A percentile compares a stretch with the other conserved stretches of the same genome.
These are phyloP conservation scores for Platanthera guangdongensis DNA, from an alignment of 106 monocot species.

Conservation along the genomic window DNA sequence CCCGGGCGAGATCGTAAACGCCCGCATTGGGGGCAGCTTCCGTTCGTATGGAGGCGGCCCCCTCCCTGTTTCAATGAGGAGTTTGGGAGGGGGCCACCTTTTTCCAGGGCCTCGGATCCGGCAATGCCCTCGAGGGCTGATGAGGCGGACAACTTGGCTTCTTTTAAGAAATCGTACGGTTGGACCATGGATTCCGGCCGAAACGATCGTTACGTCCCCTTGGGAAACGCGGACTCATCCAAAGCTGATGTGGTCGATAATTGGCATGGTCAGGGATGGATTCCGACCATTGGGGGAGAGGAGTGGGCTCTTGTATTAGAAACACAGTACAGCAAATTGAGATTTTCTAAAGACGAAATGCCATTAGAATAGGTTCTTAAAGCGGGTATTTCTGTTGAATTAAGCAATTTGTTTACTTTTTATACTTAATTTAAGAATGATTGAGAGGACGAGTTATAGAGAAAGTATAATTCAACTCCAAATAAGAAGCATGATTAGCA, in stretches of 20 bases:
- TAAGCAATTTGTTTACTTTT: neutral
- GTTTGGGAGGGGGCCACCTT: slow-evolving; percentile 9
- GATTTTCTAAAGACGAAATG: neutral
- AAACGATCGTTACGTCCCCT: neutral
- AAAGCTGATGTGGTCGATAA: slow-evolving; percentile 43
- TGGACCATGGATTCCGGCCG: slow-evolving; percentile 10
- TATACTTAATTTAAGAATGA: neutral
- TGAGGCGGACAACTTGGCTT: slow-evolving; percentile 50
- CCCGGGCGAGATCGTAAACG: slow-evolving; percentile 38
- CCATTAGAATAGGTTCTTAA: neutral
- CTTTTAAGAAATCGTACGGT: slow-evolving; percentile 29
- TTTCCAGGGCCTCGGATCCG: slow-evolving; percentile 9
- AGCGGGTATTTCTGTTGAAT: neutral
- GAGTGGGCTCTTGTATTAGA: neutral
- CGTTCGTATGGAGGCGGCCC: slow-evolving; percentile 35
- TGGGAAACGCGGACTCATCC: slow-evolving; percentile 5
- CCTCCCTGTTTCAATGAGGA: slow-evolving; percentile 24
- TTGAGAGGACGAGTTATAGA: neutral
- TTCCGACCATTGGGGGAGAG: slow-evolving; percentile 40
- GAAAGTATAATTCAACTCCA: neutral
- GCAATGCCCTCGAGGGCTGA: slow-evolving; percentile 53
- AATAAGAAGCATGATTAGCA: neutral
- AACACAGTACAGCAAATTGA: neutral
- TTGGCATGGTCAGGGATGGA: slow-evolving; percentile 26
- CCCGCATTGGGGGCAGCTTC: slow-evolving; percentile 23